Evolutionary conservation across 257 asterid species (phyloP).

Genomic region (Lycium barbarum): DNA sequence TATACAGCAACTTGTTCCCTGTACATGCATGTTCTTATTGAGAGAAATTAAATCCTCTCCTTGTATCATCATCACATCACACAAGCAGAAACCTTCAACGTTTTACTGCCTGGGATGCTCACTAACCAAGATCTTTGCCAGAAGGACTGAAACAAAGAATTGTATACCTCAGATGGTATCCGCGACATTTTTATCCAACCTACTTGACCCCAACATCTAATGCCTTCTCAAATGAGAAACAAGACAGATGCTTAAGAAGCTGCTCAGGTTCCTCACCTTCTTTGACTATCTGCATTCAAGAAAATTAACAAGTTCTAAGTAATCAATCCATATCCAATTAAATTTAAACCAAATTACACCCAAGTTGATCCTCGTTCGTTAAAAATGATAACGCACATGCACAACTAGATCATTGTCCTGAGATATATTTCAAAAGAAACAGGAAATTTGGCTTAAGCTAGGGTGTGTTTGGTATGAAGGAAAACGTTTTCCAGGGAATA

Average conservation of each 20-base stretch:
- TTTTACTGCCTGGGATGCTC: conserved; percentile 54
- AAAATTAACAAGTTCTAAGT: background rate
- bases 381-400: background rate
- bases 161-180: conserved; percentile 8
- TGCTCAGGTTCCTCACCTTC: conserved; percentile 59
- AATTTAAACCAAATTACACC: background rate
- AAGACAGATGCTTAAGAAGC: conserved; percentile 50
- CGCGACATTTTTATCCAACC: background rate
- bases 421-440: background rate
- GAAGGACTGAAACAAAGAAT: background rate
- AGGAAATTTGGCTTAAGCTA: background rate
- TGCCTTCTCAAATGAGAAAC: conserved; percentile 46
- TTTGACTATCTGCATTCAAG: conserved; percentile 51
- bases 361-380: too few relatives aligned
- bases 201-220: conserved; percentile 44
- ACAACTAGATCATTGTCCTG: background rate
- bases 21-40: conserved; percentile 36
- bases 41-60: conserved; percentile 27
- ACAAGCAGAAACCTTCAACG: conserved; percentile 46
- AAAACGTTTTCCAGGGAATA: too few relatives aligned
- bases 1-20: conserved; percentile 39
- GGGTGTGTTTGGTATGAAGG: too few relatives aligned
- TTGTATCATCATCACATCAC: conserved; percentile 39
- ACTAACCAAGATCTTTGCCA: conserved; percentile 30
- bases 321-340: background rate